Base-by-base conservation (phyloP, 768 basidiomycete species). In the Mrakia gelida region DNA sequence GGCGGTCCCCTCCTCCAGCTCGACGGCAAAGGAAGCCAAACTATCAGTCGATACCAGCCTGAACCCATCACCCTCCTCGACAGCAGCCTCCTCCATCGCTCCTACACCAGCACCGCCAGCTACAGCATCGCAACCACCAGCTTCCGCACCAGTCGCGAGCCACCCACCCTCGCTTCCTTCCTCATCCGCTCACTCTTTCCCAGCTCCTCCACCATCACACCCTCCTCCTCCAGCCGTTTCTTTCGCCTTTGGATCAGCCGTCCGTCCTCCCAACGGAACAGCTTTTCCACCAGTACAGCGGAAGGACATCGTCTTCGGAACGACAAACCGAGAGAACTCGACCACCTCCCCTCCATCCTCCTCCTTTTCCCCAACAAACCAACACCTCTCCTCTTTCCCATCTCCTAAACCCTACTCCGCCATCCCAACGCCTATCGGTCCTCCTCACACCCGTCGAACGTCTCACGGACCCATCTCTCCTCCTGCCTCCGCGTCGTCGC, bases 271-370 rank as follows among this genome's bases (percentile, higher is more conserved):
- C 38, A 43, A 70, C 26, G 67, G 67, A 41, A 70, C 34, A 8
- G 26, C 38, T 1, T 41, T 70, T 41, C 34, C 38, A n/a, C 38
- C 23, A 3, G 67, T 70, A 7, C 34, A 9, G 13, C 41, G 67
- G 67, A 70, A 70, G 38, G 67, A 70, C 67, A 43, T 70, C 67
- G 67, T 70, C 21, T 70, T 70, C 38, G 67, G 67, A 26, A 41
- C 67, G 38, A 70, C 67, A 4, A 38, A 70, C n/a, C 67, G 67
- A 18, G 38, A 43, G 7, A 41, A 34, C 38, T 9, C 67, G 6
- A 2, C 65, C 34, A 32, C 34, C 4, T 70, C 38, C 41, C 41
- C 67, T n/a, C 18, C 34, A 15, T 41, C 34, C 5, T 67, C 65
- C 65, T 41, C 26, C 67, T n/a, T 70, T 41, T 34, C 38, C 11